phyloP scores from a whole-genome alignment of 1,139 yeast genomes.

The Candida glucosophila region DNA sequence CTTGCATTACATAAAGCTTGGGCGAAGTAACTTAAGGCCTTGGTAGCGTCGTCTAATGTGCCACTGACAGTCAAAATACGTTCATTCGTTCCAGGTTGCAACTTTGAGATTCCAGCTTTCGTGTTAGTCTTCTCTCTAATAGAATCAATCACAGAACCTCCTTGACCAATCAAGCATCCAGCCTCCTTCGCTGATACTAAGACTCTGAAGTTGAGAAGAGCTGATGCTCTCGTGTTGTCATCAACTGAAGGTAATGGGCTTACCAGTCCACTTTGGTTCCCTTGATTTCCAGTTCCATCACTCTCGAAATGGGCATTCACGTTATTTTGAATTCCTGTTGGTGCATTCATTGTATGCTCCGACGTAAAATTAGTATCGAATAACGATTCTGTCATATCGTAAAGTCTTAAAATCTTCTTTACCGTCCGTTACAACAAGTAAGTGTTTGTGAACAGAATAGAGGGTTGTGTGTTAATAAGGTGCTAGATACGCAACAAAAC shows the following conservation, averaged over 20 bases:
- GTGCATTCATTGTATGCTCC: slow-evolving; percentile 8
- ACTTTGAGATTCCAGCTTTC: slow-evolving; percentile 83
- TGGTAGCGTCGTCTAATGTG: slow-evolving; percentile 62
- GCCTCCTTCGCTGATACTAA: slow-evolving; percentile 83
- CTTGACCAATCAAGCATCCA: slow-evolving; percentile 84
- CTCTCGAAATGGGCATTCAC: too few relatives aligned
- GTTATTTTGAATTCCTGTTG: slow-evolving; percentile 3
- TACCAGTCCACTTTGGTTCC: too few relatives aligned
- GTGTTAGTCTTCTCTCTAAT: slow-evolving; percentile 73
- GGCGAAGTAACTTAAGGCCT: slow-evolving; percentile 67
- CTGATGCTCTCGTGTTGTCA: slow-evolving; percentile 21
- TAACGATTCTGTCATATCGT: slow-evolving; percentile 31
- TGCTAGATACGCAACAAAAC: too few relatives aligned
- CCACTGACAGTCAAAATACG: slow-evolving; percentile 80
- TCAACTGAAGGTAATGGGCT: slow-evolving; percentile 26
- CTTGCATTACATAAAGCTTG: slow-evolving; percentile 44
- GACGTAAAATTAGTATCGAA: slow-evolving; percentile 30
- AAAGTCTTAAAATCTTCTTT: too few relatives aligned
- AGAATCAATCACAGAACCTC: slow-evolving; percentile 72
- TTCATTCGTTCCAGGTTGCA: slow-evolving; percentile 75
- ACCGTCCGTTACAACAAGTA: too few relatives aligned
- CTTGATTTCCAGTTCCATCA: too few relatives aligned
- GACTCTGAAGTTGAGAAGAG: slow-evolving; percentile 53
- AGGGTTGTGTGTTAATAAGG: too few relatives aligned
- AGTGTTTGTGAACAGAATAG: too few relatives aligned